Evolutionary conservation across 2,329 filamentous ascomycete genomes (phyloP).

Genomic region (Cladophialophora yegresii): DNA sequence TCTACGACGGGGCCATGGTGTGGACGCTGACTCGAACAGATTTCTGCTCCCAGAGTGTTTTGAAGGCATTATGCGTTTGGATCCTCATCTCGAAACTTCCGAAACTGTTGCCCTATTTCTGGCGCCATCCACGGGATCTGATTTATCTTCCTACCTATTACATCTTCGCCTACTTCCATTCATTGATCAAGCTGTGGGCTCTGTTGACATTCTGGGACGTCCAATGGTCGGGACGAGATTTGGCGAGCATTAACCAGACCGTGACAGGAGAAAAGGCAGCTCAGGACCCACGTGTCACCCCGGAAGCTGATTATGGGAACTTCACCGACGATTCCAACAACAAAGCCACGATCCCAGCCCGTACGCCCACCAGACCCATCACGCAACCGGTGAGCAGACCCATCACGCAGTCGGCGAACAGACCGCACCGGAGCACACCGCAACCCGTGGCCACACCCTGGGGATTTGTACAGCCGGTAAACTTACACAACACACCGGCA

Average conservation of each 20-base stretch:
- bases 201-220: conserved; percentile 55
- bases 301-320: not conserved
- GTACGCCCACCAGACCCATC: not conserved
- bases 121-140: conserved; percentile 55
- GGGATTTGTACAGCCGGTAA: conserved; percentile 13
- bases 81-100: conserved; percentile 59
- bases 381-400: not conserved
- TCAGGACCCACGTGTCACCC: not conserved
- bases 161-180: conserved; percentile 60
- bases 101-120: conserved; percentile 59
- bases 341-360: not conserved
- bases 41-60: conserved; percentile 26
- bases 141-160: conserved; percentile 54
- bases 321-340: not conserved
- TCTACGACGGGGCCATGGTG: conserved; percentile 54
- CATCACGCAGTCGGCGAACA: not conserved
- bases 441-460: conserved; percentile 17
- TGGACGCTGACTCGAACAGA: conserved; percentile 39
- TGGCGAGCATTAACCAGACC: conserved; percentile 33
- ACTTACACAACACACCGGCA: conserved; percentile 10
- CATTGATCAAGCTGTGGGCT: conserved; percentile 60
- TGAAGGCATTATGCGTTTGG: conserved; percentile 45
- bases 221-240: conserved; percentile 48
- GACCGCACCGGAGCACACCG: not conserved
- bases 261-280: not conserved